Conservation (phyloP, 352 stramenopile species). For the Aphanomyces astaci region DNA sequence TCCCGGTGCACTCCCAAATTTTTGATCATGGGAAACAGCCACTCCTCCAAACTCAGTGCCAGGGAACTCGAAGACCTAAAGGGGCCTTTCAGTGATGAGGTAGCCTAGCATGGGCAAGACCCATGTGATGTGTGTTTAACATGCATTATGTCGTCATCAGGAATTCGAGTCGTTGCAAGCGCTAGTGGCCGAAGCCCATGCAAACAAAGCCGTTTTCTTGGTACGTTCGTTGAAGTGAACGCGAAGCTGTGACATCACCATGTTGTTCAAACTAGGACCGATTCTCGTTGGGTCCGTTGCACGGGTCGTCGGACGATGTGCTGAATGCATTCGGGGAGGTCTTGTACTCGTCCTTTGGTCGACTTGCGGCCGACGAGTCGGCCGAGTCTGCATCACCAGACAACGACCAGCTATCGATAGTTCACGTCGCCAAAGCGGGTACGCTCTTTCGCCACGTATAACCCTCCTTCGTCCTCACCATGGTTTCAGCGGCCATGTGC, state of each 20-base stretch:
- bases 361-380: slow-evolving; percentile 27
- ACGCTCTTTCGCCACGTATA: neutral
- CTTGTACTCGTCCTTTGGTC: slow-evolving; percentile 36
- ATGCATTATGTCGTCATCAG: slow-evolving; percentile 24
- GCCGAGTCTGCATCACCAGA: slow-evolving; percentile 4
- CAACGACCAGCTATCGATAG: slow-evolving; percentile 27
- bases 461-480: too few relatives aligned
- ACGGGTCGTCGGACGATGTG: neutral
- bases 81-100: slow-evolving; percentile 72
- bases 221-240: slow-evolving; percentile 30
- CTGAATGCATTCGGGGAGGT: slow-evolving; percentile 41
- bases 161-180: slow-evolving; percentile 54
- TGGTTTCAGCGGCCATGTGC: slow-evolving; percentile 47
- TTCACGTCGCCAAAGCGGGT: slow-evolving; percentile 66
- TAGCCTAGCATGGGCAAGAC: slow-evolving; percentile 13
- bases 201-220: slow-evolving; percentile 21
- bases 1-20: neutral
- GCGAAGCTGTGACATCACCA: slow-evolving; percentile 25
- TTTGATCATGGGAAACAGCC: slow-evolving; percentile 20
- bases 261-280: slow-evolving; percentile 41
- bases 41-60: neutral
- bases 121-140: neutral
- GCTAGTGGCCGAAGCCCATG: neutral
- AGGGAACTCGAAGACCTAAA: slow-evolving; percentile 29
- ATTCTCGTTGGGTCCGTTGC: neutral